phyloP scores from a whole-genome alignment of 805 yeast species.

The Huiozyma sinensis region DNA sequence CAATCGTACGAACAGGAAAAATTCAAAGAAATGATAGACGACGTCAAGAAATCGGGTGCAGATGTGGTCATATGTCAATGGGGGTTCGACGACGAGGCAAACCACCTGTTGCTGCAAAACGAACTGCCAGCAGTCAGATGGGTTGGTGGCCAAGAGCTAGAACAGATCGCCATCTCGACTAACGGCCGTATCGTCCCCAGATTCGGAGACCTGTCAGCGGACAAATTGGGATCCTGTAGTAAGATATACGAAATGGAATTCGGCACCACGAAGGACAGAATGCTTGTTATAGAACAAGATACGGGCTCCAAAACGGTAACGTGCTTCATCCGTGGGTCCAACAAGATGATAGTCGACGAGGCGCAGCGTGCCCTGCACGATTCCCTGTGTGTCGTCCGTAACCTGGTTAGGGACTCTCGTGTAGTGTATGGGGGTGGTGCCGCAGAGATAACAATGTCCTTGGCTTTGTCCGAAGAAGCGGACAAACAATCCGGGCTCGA shows the following conservation, averaged over 20 bases:
- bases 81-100: conserved; percentile 99
- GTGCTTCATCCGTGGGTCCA: conserved; percentile 88
- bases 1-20: conserved; percentile 89
- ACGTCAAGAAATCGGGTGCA: conserved; percentile 84
- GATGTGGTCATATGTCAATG: conserved; percentile 96
- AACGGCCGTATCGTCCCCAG: conserved; percentile 95
- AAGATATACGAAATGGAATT: conserved; percentile 77
- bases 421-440: conserved; percentile 99
- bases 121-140: conserved; percentile 93
- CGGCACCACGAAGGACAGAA: conserved; percentile 93
- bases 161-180: conserved; percentile 93
- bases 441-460: conserved; percentile 87
- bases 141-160: conserved; percentile 98
- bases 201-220: conserved; percentile 77
- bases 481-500: conserved; percentile 91
- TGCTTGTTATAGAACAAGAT: conserved; percentile 89
- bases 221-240: conserved; percentile 84
- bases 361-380: conserved; percentile 94
- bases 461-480: conserved; percentile 85
- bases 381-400: conserved; percentile 93
- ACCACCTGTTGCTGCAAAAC: conserved; percentile 79
- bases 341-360: conserved; percentile 96
- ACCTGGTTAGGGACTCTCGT: conserved; percentile 80
- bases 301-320: conserved; percentile 83
- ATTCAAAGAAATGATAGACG: conserved; percentile 80